phyloP scores from a whole-genome alignment of 2,329 filamentous ascomycete genomes.

The Colletotrichum gloeosporioides region DNA sequence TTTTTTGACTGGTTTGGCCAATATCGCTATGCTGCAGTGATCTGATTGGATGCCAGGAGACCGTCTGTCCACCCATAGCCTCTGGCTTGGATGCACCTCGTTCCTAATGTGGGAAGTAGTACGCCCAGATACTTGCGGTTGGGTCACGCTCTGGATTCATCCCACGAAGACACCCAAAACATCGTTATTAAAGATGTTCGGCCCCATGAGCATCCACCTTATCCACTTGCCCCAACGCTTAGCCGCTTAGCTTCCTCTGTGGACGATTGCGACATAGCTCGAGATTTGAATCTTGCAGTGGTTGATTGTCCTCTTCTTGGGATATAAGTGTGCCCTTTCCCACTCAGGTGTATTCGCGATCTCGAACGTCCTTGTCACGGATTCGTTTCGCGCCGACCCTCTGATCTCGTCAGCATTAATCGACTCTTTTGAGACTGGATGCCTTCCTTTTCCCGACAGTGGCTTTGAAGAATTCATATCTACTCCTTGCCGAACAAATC shows the following conservation, averaged over 20 bases:
- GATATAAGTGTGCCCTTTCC: not conserved
- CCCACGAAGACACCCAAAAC: not conserved
- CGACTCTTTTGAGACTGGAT: not conserved
- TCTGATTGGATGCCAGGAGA: not conserved
- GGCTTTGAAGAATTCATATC: not conserved
- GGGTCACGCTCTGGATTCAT: constrained; percentile 17
- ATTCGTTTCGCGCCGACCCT: not conserved
- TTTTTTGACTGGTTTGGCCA: constrained; percentile 17
- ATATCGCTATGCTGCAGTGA: not conserved
- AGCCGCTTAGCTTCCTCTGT: constrained; percentile 5
- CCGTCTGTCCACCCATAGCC: constrained; percentile 4
- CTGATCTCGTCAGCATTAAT: not conserved
- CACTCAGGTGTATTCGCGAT: not conserved
- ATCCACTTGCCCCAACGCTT: constrained; percentile 18
- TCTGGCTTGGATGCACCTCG: constrained; percentile 12
- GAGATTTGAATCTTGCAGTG: not conserved
- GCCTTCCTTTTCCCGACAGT: not conserved
- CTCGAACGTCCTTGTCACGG: not conserved
- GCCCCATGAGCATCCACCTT: constrained; percentile 12
- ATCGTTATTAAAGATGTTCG: constrained; percentile 14
- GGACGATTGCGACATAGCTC: constrained; percentile 20
- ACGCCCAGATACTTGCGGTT: constrained; percentile 9
- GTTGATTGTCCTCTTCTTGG: not conserved
- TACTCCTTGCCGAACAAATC: too few relatives aligned
- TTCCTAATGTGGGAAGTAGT: constrained; percentile 18